Evolutionary conservation across 1,284 basidiomycete genomes (phyloP).

Genomic region (Cutaneotrichosporon spelunceum): DNA sequence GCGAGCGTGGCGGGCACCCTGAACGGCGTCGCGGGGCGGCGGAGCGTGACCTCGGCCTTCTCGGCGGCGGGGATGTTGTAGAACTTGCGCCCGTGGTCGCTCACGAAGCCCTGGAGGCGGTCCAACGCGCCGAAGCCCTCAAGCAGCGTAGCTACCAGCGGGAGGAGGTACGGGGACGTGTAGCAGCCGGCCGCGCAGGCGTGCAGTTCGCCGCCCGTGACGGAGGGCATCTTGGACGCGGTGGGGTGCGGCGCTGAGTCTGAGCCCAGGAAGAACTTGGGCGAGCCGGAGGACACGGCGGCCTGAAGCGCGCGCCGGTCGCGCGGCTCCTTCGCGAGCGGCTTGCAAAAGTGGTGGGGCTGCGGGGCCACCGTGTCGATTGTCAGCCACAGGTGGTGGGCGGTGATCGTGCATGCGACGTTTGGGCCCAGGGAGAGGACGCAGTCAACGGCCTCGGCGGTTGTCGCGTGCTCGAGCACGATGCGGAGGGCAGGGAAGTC

Average conservation of each 20-base stretch:
- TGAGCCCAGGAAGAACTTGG: constrained; percentile 95
- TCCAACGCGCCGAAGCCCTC: constrained; percentile 83
- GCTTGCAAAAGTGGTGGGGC: constrained; percentile 96
- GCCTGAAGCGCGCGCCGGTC: constrained; percentile 82
- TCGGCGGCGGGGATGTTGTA: constrained; percentile 59
- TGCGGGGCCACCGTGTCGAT: constrained; percentile 98
- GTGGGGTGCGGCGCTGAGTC: constrained; percentile 94
- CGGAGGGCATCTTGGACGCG: constrained; percentile 66
- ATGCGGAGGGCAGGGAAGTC: constrained; percentile 91
- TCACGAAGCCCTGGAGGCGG: constrained; percentile 72
- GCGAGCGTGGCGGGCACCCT: constrained; percentile 57
- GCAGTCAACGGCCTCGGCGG: constrained; percentile 86
- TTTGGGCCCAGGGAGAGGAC: constrained; percentile 80
- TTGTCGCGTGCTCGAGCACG: constrained; percentile 98
- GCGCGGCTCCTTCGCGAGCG: constrained; percentile 92
- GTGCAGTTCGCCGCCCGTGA: constrained; percentile 49
- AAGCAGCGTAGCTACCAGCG: constrained; percentile 70
- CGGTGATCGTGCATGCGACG: constrained; percentile 95
- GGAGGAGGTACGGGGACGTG: constrained; percentile 84
- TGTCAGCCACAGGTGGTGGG: constrained; percentile 90
- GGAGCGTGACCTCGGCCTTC: constrained; percentile 49
- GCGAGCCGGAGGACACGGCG: constrained; percentile 79
- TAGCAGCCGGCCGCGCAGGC: constrained; percentile 91
- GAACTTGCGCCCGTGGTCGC: constrained; percentile 71
- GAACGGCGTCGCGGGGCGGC: constrained; percentile 42